Evolutionary conservation across 257 asterid species (phyloP).

Genomic region (Salvia rosmarinus): DNA sequence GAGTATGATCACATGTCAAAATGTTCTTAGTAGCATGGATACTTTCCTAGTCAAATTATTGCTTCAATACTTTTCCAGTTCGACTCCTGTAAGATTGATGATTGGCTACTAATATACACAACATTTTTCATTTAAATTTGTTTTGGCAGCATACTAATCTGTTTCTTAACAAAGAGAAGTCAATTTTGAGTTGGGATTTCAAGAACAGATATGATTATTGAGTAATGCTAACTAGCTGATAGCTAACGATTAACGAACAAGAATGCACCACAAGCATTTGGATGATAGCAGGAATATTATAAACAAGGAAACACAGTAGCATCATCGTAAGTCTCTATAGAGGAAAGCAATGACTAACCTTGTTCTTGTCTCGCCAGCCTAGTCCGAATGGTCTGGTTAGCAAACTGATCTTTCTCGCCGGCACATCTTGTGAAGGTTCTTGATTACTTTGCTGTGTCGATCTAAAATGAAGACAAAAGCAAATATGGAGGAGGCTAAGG

Average conservation of each 20-base stretch:
- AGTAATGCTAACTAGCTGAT: not conserved
- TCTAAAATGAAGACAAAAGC: slow-evolving; percentile 43
- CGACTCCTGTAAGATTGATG: too few species aligned
- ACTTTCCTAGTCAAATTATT: not conserved
- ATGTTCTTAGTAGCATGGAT: not conserved
- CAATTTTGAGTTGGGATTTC: not conserved
- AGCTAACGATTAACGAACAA: not conserved
- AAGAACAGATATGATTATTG: not conserved
- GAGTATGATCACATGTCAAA: not conserved
- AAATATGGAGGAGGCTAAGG: not conserved
- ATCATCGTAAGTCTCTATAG: not conserved
- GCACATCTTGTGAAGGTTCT: slow-evolving; percentile 60
- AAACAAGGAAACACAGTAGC: not conserved
- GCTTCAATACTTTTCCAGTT: not conserved
- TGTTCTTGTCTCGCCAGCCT: slow-evolving; percentile 80
- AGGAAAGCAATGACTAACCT: slow-evolving; percentile 46
- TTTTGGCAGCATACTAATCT: not conserved
- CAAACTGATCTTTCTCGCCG: slow-evolving; percentile 73
- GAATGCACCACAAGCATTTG: not conserved
- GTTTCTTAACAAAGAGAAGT: not conserved
- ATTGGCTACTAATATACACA: too few species aligned
- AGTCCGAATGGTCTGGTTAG: slow-evolving; percentile 80
- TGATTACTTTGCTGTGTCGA: slow-evolving; percentile 66
- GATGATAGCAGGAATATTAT: not conserved
- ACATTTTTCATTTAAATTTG: too few species aligned